Evolutionary conservation across 345 rosid genomes (phyloP), one percentile per base, ranked within the genome.

Genomic region (Odontarrhena argentea): DNA sequence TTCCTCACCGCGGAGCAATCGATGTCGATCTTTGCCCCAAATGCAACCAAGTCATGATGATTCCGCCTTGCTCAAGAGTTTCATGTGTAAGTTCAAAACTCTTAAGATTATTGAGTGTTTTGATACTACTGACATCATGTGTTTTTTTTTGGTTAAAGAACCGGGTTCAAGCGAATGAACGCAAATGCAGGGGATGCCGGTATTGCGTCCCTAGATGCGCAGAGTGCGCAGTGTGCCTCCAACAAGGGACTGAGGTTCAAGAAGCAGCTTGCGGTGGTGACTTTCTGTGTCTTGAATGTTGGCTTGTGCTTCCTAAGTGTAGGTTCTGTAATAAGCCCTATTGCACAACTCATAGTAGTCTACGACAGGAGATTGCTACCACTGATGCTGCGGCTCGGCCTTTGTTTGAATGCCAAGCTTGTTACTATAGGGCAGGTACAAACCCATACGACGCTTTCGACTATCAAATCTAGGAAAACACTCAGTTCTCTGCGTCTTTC

Each of bases 291-390:
- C 75, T 69, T 42, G 67, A 65, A 3, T 90, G 97, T 60, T 93
- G 98, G 97, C 77, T 87, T 64, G 75, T 18, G 44, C 87, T 90
- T 38, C 83, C 91, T 0, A 90, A 90, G 72, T 93, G 98, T 41
- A 74, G 67, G 43, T 78, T 76, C 44, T 90, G 98, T 45, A 88
- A 90, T 66, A 80, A 75, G 67, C 92, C 96, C 0, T 86, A 86
- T 24, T 90, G 98, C 53, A 69, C 70, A 41, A 74, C 3, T 9
- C 92, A 93, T 43, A 25, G 30, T 1, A 14, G 38, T 63, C 52
- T 28, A 55, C 40, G 64, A n/a, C 61, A 63, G 28, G 72, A 59
- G 65, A 8, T 63, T 51, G 60, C 3, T 41, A 43, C 42, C 5
- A 47, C 18, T 12, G 71, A 55, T 42, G 71, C 22, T n/a, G 44